Conservation (phyloP, 83 land plant genomes). For the Diphasiastrum complanatum region DNA sequence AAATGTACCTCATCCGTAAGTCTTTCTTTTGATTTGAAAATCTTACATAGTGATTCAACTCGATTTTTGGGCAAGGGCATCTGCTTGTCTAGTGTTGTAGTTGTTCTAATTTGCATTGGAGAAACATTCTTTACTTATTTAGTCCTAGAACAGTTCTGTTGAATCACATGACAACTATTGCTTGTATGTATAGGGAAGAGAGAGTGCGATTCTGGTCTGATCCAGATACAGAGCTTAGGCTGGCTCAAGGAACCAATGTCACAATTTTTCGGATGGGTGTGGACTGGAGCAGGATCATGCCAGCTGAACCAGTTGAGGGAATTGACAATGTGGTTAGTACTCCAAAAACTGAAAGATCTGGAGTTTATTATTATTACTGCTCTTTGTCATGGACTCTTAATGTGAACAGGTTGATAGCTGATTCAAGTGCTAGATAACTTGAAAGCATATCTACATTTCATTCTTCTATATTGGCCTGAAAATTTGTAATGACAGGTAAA, state of each 20-base stretch:
- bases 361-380: no score
- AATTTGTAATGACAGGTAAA: slow-evolving; percentile 71
- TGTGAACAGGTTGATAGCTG: no score
- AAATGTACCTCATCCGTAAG: slow-evolving; percentile 89
- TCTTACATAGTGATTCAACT: no score
- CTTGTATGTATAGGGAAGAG: slow-evolving; percentile 51
- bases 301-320: slow-evolving; percentile 61
- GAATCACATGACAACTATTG: not conserved
- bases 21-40: not conserved
- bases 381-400: no score
- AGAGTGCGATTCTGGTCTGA: slow-evolving; percentile 94
- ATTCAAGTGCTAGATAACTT: not conserved
- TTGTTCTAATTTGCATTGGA: slow-evolving; percentile 1
- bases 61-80: not conserved
- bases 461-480: slow-evolving; percentile 9
- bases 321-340: slow-evolving; percentile 45
- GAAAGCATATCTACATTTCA: no score
- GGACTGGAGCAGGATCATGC: slow-evolving; percentile 94
- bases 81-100: not conserved
- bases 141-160: no score
- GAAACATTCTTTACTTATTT: no score
- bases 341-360: no score
- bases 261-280: slow-evolving; percentile 90
- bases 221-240: slow-evolving; percentile 82
- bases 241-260: slow-evolving; percentile 74